Evolutionary conservation across 1,284 basidiomycete genomes (phyloP).

Genomic region (Irpex lacteus): DNA sequence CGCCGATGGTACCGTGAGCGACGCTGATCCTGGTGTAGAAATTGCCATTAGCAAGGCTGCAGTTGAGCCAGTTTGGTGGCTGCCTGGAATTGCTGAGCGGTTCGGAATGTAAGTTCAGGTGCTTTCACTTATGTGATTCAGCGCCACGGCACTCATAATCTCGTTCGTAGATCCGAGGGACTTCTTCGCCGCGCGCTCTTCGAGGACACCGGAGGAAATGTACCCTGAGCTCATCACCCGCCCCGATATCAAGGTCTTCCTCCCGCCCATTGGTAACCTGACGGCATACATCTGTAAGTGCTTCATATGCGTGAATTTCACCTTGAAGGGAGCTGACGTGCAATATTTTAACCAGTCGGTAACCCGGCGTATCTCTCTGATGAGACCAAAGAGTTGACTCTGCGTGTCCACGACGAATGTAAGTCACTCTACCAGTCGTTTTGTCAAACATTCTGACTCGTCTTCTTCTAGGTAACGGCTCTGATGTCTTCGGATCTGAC

Average conservation of each 20-base stretch:
- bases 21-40: slow-evolving; percentile 80
- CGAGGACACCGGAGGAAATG: slow-evolving; percentile 94
- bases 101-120: slow-evolving; percentile 72
- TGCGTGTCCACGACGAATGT: slow-evolving; percentile 95
- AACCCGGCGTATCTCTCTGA: slow-evolving; percentile 79
- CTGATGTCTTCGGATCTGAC: slow-evolving; percentile 88
- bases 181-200: slow-evolving; percentile 87
- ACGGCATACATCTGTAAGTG: slow-evolving; percentile 89
- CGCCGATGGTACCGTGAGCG: slow-evolving; percentile 56
- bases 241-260: slow-evolving; percentile 92
- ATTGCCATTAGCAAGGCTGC: slow-evolving; percentile 86
- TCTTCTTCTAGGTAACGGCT: slow-evolving; percentile 61
- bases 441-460: neutral
- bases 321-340: neutral
- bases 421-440: slow-evolving; percentile 27
- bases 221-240: slow-evolving; percentile 95
- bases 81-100: slow-evolving; percentile 90
- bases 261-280: slow-evolving; percentile 90
- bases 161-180: slow-evolving; percentile 65
- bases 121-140: slow-evolving; percentile 1
- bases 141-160: neutral
- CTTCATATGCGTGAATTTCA: neutral
- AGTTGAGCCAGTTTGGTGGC: slow-evolving; percentile 91
- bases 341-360: slow-evolving; percentile 54
- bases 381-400: slow-evolving; percentile 81